Conservation (phyloP, 1,284 basidiomycete genomes). For the Psilocybe mexicana region DNA sequence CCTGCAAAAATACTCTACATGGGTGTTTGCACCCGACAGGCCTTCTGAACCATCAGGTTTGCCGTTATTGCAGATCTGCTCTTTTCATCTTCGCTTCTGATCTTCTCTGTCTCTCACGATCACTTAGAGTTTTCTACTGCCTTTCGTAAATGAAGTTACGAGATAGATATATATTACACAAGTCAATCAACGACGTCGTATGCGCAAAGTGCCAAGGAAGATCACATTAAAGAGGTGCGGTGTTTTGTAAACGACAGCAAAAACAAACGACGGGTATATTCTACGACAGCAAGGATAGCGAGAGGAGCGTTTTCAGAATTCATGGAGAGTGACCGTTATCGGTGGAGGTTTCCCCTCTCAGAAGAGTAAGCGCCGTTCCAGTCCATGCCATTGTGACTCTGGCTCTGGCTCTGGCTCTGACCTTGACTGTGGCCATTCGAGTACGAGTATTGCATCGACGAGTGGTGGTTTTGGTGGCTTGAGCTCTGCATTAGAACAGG, state of each 20-base stretch:
- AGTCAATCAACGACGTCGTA: constrained; percentile 10
- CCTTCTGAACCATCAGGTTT: constrained; percentile 6
- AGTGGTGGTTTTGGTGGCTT: constrained; percentile 31
- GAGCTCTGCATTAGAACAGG: constrained; percentile 23
- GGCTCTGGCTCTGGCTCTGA: constrained; percentile 33
- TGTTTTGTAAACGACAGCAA: constrained; percentile 5
- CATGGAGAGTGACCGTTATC: constrained; percentile 30
- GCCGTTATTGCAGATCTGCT: constrained; percentile 23
- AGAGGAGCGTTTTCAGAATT: not conserved
- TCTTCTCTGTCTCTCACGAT: constrained; percentile 28
- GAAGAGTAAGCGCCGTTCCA: constrained; percentile 62
- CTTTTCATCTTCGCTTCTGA: constrained; percentile 19
- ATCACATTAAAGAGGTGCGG: not conserved
- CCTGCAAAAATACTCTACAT: constrained; percentile 3
- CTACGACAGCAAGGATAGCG: constrained; percentile 11
- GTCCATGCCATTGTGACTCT: constrained; percentile 44
- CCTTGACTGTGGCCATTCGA: constrained; percentile 36
- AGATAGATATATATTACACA: constrained; percentile 14
- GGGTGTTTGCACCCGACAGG: not conserved
- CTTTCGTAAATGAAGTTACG: constrained; percentile 24
- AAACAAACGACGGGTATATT: constrained; percentile 25
- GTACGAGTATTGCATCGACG: constrained; percentile 46
- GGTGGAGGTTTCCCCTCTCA: constrained; percentile 58
- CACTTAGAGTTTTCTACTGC: constrained; percentile 24
- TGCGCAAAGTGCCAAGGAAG: constrained; percentile 9